Conservation (phyloP, 2,329 filamentous ascomycete genomes). For the Pyrenophora graminea region DNA sequence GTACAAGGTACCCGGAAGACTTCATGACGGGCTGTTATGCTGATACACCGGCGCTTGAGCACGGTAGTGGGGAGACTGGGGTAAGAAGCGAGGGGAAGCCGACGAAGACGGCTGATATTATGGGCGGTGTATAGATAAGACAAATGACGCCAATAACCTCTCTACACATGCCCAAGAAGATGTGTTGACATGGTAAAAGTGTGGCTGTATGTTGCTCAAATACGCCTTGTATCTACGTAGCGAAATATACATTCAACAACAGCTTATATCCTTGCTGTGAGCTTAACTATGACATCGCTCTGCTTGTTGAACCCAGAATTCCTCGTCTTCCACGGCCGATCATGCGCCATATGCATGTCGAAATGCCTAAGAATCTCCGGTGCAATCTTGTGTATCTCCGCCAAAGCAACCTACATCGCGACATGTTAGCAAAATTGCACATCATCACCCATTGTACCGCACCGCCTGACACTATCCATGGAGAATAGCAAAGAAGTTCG, state of each 20-base stretch:
- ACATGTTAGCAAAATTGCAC: not conserved
- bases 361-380: slow-evolving; percentile 22
- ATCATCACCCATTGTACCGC: too few relatives aligned
- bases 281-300: slow-evolving; percentile 13
- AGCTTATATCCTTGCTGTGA: not conserved
- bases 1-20: slow-evolving; percentile 47
- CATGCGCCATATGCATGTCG: slow-evolving; percentile 18
- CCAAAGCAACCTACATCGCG: slow-evolving; percentile 15
- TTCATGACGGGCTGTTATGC: slow-evolving; percentile 44
- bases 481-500: not conserved
- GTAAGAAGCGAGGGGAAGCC: not conserved
- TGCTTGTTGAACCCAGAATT: slow-evolving; percentile 25
- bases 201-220: not conserved
- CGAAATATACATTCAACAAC: not conserved
- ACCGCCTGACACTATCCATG: too few relatives aligned
- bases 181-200: not conserved
- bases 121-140: slow-evolving; percentile 2
- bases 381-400: slow-evolving; percentile 19
- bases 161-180: not conserved
- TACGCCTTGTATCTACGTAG: not conserved
- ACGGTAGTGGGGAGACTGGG: not conserved
- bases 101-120: slow-evolving; percentile 6
- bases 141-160: not conserved
- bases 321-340: slow-evolving; percentile 18
- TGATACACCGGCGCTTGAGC: slow-evolving; percentile 43